A percentile compares a stretch with the other conserved stretches of the same genome.
Evolutionary conservation across 2,329 filamentous ascomycete genomes (phyloP).

Genomic region (Huntiella bhutanensis): DNA sequence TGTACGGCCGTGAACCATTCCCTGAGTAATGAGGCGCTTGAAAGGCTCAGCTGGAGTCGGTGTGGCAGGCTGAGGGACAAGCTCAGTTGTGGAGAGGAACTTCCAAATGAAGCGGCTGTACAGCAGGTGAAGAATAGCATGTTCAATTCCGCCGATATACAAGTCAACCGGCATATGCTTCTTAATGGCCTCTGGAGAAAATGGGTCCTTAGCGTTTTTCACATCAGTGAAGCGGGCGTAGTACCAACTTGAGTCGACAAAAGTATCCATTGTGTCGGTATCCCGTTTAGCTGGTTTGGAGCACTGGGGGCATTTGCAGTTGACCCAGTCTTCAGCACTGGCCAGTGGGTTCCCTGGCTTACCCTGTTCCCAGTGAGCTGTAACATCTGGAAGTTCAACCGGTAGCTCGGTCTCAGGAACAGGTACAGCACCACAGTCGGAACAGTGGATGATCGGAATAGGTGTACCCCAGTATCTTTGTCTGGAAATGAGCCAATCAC

Average conservation of each 20-base stretch:
- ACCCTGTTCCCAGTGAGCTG: slow-evolving; percentile 47
- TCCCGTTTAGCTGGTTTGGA: slow-evolving; percentile 53
- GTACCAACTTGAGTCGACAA: slow-evolving; percentile 92
- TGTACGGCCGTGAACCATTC: slow-evolving; percentile 84
- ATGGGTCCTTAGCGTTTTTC: slow-evolving; percentile 39
- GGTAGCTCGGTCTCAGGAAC: slow-evolving; percentile 62
- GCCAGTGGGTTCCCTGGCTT: slow-evolving; percentile 63
- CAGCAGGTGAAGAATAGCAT: slow-evolving; percentile 75
- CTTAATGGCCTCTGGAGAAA: slow-evolving; percentile 37
- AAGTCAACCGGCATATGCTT: slow-evolving; percentile 56
- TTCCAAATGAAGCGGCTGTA: slow-evolving; percentile 86
- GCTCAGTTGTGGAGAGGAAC: slow-evolving; percentile 43
- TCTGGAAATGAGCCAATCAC: slow-evolving; percentile 84
- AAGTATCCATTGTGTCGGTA: slow-evolving; percentile 92
- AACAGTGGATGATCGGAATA: slow-evolving; percentile 74
- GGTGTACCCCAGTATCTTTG: slow-evolving; percentile 85
- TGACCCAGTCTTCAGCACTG: slow-evolving; percentile 50
- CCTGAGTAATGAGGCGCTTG: slow-evolving; percentile 64
- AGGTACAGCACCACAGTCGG: slow-evolving; percentile 55
- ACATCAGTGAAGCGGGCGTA: slow-evolving; percentile 64
- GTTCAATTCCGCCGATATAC: slow-evolving; percentile 81
- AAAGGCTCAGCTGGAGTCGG: slow-evolving; percentile 47
- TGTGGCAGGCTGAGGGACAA: slow-evolving; percentile 24
- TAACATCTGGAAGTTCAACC: slow-evolving; percentile 51
- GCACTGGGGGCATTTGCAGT: slow-evolving; percentile 60